Evolutionary conservation across 2,329 filamentous ascomycete species (phyloP), one percentile per base, ranked within the genome.

Genomic region (Paracorniculantispora psalliotae): DNA sequence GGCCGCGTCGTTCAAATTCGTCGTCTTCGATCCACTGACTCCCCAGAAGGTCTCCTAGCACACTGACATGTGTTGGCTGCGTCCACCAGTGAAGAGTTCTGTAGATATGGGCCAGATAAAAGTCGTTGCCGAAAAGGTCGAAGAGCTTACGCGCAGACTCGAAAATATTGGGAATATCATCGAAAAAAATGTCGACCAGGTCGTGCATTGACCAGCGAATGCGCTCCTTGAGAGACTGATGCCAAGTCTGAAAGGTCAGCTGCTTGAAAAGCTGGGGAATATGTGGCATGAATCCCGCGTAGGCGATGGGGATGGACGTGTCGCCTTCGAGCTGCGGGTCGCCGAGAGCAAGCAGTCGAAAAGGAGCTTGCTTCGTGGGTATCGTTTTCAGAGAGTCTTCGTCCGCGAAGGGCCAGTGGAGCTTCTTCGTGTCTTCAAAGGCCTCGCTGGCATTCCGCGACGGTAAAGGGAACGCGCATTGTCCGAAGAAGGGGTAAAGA

Each of bases 241-340:
- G 76, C 13, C 66, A 64, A 4, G 75, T 75, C 63, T 77, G 72
- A 50, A 81, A 81, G 6, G 78, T 78, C 47, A 78, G 67, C 60
- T 81, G 81, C 30, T 72, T 71, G 53, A 75, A 70, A 21, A 81
- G 74, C 63, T 72, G 75, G 57, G 73, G 74, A 3, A 81, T 66
- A 65, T 87, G 81, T 1, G 83, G 82, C 53, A 87, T 81, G 1
- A 77, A 71, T 48, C 79, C 76, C 39, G 80, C 72, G 63, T 80
- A 77, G 37, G 78, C 75, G 56, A 79, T 81, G 17, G 87, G 89
- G 26, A 97, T 87, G 7, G 90, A 92, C 2, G 89, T 91, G 70
- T 96, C 91, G 66, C 93, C 93, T 75, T 97, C 93, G 57, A 97
- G 83, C 72, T 97, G 93, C 5, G 93, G 93, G 72, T 97, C 93